Percentiles rank a stretch among this genome's conserved stretches.
phyloP scores from a whole-genome alignment of 352 stramenopile species.

The Phytophthora sansomeana region DNA sequence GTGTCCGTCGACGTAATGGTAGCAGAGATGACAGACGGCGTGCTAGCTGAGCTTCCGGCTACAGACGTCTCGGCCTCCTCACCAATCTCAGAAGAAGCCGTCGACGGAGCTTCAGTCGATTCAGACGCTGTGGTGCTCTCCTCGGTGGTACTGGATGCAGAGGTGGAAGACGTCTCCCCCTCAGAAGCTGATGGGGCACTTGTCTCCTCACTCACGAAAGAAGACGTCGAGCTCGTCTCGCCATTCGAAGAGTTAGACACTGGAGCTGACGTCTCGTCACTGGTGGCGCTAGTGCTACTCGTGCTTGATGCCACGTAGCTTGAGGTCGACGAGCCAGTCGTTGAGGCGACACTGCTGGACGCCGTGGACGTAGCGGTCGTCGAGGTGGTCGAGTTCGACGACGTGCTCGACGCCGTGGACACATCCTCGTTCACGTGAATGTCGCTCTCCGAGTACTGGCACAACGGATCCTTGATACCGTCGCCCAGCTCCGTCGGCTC shows the following conservation, averaged over 20 bases:
- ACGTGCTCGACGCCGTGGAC: constrained; percentile 23
- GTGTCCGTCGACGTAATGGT: neutral
- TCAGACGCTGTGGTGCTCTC: neutral
- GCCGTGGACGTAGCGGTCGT: constrained; percentile 1
- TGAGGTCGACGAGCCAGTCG: constrained; percentile 3
- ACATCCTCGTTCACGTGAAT: constrained; percentile 37
- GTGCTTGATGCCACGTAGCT: constrained; percentile 14
- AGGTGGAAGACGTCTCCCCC: constrained; percentile 4
- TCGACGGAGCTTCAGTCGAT: neutral
- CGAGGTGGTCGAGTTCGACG: constrained; percentile 19
- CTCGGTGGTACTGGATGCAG: constrained; percentile 6
- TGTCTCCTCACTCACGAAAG: constrained; percentile 10
- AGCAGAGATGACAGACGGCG: neutral
- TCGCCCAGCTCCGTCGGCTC: constrained; percentile 47
- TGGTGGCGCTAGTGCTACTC: constrained; percentile 12
- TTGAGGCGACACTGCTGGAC: constrained; percentile 8
- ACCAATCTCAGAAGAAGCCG: neutral
- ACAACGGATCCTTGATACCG: constrained; percentile 41
- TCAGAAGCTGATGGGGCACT: constrained; percentile 14
- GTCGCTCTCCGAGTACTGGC: constrained; percentile 45
- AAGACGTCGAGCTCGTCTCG: constrained; percentile 13
- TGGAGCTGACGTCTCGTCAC: constrained; percentile 6
- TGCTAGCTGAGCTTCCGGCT: neutral
- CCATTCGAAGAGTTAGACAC: constrained; percentile 11
- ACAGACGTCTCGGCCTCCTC: neutral